Evolutionary conservation across 441 rosid species (phyloP), one percentile per base, ranked within the genome.

Genomic region (Pelargonium exstipulatum): DNA sequence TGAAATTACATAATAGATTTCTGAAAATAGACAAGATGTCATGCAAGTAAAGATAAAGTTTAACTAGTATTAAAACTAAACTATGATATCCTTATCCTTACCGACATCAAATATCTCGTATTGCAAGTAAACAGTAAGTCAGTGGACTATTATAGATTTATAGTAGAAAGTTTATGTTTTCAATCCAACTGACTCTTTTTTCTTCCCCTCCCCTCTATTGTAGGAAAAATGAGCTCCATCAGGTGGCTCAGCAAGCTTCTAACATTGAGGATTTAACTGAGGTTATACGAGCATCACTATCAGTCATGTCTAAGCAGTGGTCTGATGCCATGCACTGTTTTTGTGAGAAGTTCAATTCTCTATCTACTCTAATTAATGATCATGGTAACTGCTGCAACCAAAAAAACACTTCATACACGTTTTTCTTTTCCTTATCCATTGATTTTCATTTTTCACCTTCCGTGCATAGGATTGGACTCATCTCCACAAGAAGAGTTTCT

Each of bases 401-500:
- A 10, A 55, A 24, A 55, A 55, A 7, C 13, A 51, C 65, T 48
- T 68, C 53, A 69, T 71, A 45, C 62, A 70, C 62, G 35, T 60
- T 70, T 75, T 60, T 12, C 9, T n/a, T 71, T 51, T 67, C 45
- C 24, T 61, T 65, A 68, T 65, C 83, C 45, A 72, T 68, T 65
- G 51, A 16, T 64, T 62, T 60, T n/a, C 70, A 57, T 66, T 64
- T 62, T 60, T n/a, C 70, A 57, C 68, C 48, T 3, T 71, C 73
- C 74, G 64, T 78, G 69, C 51, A 26, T 68, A 94, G 99, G 87
- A 68, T 79, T 91, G 71, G 95, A 87, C 66, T 94, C 99, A 7
- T 83, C 95, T 69, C 95, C 97, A 49, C 95, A 88, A 72, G 99
- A 94, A 76, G 99, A 94, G 79, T 85, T 94, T 83, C 84, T 94